These are phyloP conservation scores for Ligustrum vulgare DNA, from an alignment of 257 asterid genomes.

Conservation along the genomic window DNA sequence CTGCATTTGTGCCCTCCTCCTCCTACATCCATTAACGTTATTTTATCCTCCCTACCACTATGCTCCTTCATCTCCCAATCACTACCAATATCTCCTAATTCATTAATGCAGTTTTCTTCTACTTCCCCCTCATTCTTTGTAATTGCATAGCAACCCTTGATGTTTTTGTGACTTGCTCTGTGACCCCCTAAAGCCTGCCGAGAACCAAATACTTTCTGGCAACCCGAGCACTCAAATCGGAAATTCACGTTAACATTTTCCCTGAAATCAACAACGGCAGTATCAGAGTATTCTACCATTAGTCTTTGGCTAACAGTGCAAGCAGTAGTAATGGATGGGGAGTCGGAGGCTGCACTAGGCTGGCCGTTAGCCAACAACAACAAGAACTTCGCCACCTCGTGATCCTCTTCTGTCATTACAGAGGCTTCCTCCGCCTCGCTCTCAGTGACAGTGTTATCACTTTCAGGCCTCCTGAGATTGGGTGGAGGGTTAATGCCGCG, in stretches of 20 bases:
- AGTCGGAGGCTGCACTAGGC: constrained; percentile 2
- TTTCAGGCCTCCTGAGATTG: constrained; percentile 18
- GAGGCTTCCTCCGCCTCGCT: too few relatives aligned
- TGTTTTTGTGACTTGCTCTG: constrained; percentile 79
- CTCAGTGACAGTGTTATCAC: constrained; percentile 4
- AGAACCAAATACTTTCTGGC: constrained; percentile 77
- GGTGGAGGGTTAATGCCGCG: constrained; percentile 82
- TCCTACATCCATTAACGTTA: too few relatives aligned
- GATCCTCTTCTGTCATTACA: constrained; percentile 47
- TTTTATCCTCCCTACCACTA: neutral
- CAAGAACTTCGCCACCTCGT: constrained; percentile 56
- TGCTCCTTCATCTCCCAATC: neutral
- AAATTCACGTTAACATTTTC: neutral
- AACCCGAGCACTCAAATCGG: constrained; percentile 70
- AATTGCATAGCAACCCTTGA: constrained; percentile 74
- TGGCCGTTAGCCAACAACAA: constrained; percentile 58
- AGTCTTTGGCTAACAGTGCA: constrained; percentile 1
- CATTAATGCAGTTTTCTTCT: constrained; percentile 12
- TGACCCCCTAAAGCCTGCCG: constrained; percentile 85
- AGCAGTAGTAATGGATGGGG: constrained; percentile 23
- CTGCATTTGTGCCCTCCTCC: constrained; percentile 52
- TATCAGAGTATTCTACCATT: too few relatives aligned
- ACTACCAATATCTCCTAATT: constrained; percentile 4
- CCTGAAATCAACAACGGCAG: constrained; percentile 2
- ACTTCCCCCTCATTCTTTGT: constrained; percentile 27